These are phyloP conservation scores for Mycosphaerella sp. DNA, from an alignment of 2,329 filamentous ascomycete genomes.

Conservation along the genomic window DNA sequence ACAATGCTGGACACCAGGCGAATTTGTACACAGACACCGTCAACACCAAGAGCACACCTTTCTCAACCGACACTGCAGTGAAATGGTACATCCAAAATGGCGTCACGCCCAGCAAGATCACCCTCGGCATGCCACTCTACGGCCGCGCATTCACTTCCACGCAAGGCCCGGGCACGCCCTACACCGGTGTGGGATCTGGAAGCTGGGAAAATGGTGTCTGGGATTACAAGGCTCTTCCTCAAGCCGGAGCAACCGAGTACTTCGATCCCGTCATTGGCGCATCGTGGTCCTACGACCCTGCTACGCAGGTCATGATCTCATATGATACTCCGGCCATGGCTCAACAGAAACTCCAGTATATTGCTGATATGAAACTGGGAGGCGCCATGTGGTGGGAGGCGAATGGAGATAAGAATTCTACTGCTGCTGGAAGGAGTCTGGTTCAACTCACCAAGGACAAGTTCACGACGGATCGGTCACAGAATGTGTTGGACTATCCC, in stretches of 20 bases:
- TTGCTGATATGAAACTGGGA: slow-evolving; percentile 61
- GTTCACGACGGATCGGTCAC: slow-evolving; percentile 41
- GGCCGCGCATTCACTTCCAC: slow-evolving; percentile 78
- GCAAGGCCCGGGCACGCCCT: slow-evolving; percentile 63
- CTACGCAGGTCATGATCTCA: slow-evolving; percentile 60
- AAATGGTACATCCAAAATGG: slow-evolving; percentile 58
- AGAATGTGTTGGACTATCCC: slow-evolving; percentile 48
- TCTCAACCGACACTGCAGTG: slow-evolving; percentile 66
- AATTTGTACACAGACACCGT: slow-evolving; percentile 60
- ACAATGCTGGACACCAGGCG: slow-evolving; percentile 64
- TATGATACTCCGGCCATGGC: slow-evolving; percentile 67
- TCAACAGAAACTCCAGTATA: slow-evolving; percentile 62
- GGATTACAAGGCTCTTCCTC: slow-evolving; percentile 77
- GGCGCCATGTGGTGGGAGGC: slow-evolving; percentile 98
- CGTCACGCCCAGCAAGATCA: slow-evolving; percentile 64
- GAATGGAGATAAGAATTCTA: slow-evolving; percentile 56
- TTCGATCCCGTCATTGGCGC: slow-evolving; percentile 61
- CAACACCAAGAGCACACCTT: slow-evolving; percentile 64
- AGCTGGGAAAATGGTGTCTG: slow-evolving; percentile 80
- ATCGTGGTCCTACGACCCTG: slow-evolving; percentile 67
- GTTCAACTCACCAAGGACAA: slow-evolving; percentile 41
- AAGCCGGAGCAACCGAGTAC: slow-evolving; percentile 57
- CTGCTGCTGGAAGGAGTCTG: slow-evolving; percentile 48
- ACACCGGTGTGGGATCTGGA: slow-evolving; percentile 65
- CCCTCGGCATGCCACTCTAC: slow-evolving; percentile 87